Base-by-base conservation (phyloP, 805 yeast genomes). In the Myxozyma geophila region DNA sequence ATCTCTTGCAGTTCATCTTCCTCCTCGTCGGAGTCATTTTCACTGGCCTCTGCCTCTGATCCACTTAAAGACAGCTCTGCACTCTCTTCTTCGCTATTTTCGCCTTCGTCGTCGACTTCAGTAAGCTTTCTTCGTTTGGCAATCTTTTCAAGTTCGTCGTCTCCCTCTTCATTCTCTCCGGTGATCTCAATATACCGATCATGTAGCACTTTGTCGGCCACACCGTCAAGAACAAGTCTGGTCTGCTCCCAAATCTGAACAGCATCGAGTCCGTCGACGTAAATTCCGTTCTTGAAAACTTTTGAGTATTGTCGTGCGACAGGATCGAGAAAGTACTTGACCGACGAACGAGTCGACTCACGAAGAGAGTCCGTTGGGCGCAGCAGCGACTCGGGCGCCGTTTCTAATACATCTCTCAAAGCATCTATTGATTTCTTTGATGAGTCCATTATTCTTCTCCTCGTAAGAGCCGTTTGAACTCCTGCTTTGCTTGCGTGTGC, bases 221-320 rank as follows among this genome's bases (percentile, higher is more conserved):
- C 88, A 7, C 87, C 88, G 63, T 92, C 97, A 44, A 91, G 78
- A 19, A 93, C 87, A 78, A 93, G 82, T 75, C 89, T 90, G 1
- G 90, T 87, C 76, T 93, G 98, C 60, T 93, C 96, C 91, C 93
- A 93, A 0, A 95, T 92, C 74, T 93, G 98, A 46, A 88, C 83
- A 28, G 97, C 87, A 74, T 90, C 97, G 59, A 93, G 79, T 0
- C 97, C 98, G 54, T 92, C 96, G 13, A 88, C 82, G 70, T 87
- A 85, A 21, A 93, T 81, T 73, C 90, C 92, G 75, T 92, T 97
- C 28, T 55, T 57, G 62, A 65, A 65, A 21, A 93, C 79, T 6
- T 89, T 88, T 0, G 95, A 83, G 60, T 78, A 77, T 49, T 75
- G 59, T 52, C 75, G 74, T 28, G 85, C 81, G 40, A 87, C 78